Base-by-base conservation (phyloP, 768 basidiomycete species). In the Trametes gibbosa region DNA sequence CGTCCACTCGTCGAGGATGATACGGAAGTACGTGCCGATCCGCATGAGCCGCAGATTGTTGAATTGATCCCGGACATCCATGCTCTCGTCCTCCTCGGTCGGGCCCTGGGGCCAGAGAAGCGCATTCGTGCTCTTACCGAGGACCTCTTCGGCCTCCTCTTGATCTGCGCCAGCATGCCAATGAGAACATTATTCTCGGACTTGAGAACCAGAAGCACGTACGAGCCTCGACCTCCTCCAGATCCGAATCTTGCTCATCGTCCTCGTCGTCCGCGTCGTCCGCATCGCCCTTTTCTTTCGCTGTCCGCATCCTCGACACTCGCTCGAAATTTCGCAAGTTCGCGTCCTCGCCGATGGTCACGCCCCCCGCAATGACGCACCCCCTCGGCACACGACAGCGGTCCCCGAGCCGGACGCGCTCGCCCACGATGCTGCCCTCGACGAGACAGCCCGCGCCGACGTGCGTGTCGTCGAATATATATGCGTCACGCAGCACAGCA, bases 351-450 rank as follows among this genome's bases (percentile, higher is more conserved):
- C 94, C 95, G 16, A 98, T 71, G 32, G 81, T 76, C 1, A 95
- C 94, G 17, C 83, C 87, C 63, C 95, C 90, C 0, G 86, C 92
- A 29, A 98, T 78, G 62, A 99, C 71, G 63, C 86, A 90, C 0
- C 97, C 96, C 34, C 77, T 77, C 12, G 83, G 82, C n/a, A 99
- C 75, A 5, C 69, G 74, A 54, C 84, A 84, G 43, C 79, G 81
- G 58, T 89, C 86, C 58, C 81, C 84, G 52, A 99, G 80, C 32
- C 73, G 73, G n/a, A 89, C 93, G 10, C 82, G 82, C 23, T 84
- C 77, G 3, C 95, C 96, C 21, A 99, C 72, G 58, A 98, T 93
- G 58, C 90, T 89, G 61, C 84, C 78, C 65, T 85, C 81, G 49
- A 98, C 76, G n/a, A 81, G 75, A 66, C 86, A 88, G 45, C 84